Base-by-base conservation (phyloP, 2,329 filamentous ascomycete genomes). In the Fusarium cicatricum region DNA sequence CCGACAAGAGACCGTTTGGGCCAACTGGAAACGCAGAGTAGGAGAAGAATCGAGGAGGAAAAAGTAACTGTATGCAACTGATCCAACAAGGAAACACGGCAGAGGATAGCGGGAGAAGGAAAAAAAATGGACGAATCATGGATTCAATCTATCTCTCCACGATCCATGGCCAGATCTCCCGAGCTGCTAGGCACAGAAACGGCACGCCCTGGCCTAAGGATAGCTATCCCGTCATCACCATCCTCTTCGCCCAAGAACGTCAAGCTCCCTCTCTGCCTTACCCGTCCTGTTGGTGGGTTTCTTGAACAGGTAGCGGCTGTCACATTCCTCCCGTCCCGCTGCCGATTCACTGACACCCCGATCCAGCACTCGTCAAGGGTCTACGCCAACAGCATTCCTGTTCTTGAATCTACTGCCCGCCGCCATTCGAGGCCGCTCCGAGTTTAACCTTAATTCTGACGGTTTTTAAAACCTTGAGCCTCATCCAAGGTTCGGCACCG, bases 291-390 rank as follows among this genome's bases (percentile, higher is more conserved):
- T 47, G 39, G 51, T 60, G 51, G 60, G 46, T 63, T 60, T 60
- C 51, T 60, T 48, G 59, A 44, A 65, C 21, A 21, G 21, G 21
- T 61, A 63, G 60, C 36, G 52, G 59, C 52, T 46, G 51, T 66
- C 65, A 63, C 65, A 67, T 67, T 67, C 65, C 65, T 66, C 26
- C 12, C 42, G 16, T 23, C 38, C 49, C 48, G 43, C 50, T 55
- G 57, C 47, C 42, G 40, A 60, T 43, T 31, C 21, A 53, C 42
- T 42, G 40, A 50, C 45, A 28, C 42, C n/a, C 56, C 52, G 41
- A 64, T 52, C 43, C 38, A 55, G 57, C 38, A 40, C 32, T 17
- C n/a, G 11, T 26, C 15, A 16, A 19, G 36, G 17, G 33, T 32
- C 17, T 38, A 48, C 52, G 42, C 44, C 23, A 42, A 41, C 37